Evolutionary conservation across 2,329 filamentous ascomycete genomes (phyloP), one percentile per base, ranked within the genome.

Genomic region (Teratosphaeria epicoccoides): DNA sequence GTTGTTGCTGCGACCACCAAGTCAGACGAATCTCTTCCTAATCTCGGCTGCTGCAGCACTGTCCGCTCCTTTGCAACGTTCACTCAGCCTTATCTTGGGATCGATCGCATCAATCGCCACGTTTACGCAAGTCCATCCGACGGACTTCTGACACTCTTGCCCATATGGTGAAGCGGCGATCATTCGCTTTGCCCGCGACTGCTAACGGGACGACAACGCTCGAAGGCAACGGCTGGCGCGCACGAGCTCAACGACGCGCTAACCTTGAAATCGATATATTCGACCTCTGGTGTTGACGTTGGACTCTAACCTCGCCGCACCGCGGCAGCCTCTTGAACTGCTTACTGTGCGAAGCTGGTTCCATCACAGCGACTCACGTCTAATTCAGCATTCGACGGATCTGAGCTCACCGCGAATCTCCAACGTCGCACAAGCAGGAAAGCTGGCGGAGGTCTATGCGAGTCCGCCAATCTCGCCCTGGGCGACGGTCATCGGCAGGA

Each of bases 391-490:
- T 9, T 17, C 14, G 14, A 40, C 9, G 33, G n/a, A 40, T 9
- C 33, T 20, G 33, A 40, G 33, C 33, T 7, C 6, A 40, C 33
- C n/a, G 33, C 6, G n/a, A 14, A 40, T 40, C n/a, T 20, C 33
- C 1, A 17, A 40, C 20, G 24, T 6, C 6, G 43, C 24, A 10
- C 43, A 24, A 46, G 24, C 37, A 10, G 55, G 14, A 43, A 57
- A 52, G 37, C 60, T 64, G 62, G 62, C 62, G 60, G 57, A 55
- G 52, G 56, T 63, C 53, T 62, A 64, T 63, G 61, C 61, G 59
- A 63, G 61, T 55, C 62, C 61, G 54, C 61, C 61, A 53, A 59
- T 61, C 55, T 63, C 62, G 59, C 62, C 61, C 43, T 55, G 55
- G 61, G 61, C 57, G 59, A 59, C 59, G 57, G 55, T 55, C 48